phyloP scores from a whole-genome alignment of 345 rosid genomes.

The Cardamine chenopodiifolia region DNA sequence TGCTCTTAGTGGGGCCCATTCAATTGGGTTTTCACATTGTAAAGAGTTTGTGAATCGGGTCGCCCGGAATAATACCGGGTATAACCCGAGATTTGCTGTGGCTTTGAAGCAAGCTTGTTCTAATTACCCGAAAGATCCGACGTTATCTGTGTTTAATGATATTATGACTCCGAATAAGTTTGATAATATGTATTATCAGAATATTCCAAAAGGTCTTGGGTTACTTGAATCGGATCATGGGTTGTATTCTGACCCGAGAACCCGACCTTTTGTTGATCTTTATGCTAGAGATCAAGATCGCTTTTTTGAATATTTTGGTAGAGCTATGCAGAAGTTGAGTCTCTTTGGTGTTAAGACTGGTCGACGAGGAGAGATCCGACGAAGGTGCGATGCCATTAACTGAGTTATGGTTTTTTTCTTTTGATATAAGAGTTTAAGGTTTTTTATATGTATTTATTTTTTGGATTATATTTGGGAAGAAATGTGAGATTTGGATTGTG shows the following conservation, averaged over 20 bases:
- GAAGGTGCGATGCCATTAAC: constrained; percentile 83
- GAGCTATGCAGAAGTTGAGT: constrained; percentile 85
- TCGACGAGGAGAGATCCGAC: constrained; percentile 85
- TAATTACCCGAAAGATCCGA: constrained; percentile 60
- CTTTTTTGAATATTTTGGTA: constrained; percentile 71
- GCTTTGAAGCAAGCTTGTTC: constrained; percentile 71
- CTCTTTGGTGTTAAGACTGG: constrained; percentile 74
- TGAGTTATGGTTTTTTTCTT: constrained; percentile 31
- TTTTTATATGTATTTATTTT: neutral
- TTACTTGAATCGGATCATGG: constrained; percentile 79
- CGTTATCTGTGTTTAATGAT: constrained; percentile 84
- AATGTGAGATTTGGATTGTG: constrained; percentile 31
- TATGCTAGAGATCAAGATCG: constrained; percentile 65
- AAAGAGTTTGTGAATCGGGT: constrained; percentile 61
- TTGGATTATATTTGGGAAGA: constrained; percentile 7
- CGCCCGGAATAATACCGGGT: constrained; percentile 50
- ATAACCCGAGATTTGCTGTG: constrained; percentile 71
- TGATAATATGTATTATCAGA: constrained; percentile 82
- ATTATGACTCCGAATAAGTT: constrained; percentile 87
- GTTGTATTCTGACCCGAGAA: constrained; percentile 54
- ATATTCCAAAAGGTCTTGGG: constrained; percentile 79
- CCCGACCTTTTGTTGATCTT: constrained; percentile 65
- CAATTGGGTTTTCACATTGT: constrained; percentile 93
- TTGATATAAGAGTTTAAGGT: no score
- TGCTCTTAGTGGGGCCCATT: constrained; percentile 88